Evolutionary conservation across 2,329 filamentous ascomycete species (phyloP).

Genomic region (Cadophora sp.): DNA sequence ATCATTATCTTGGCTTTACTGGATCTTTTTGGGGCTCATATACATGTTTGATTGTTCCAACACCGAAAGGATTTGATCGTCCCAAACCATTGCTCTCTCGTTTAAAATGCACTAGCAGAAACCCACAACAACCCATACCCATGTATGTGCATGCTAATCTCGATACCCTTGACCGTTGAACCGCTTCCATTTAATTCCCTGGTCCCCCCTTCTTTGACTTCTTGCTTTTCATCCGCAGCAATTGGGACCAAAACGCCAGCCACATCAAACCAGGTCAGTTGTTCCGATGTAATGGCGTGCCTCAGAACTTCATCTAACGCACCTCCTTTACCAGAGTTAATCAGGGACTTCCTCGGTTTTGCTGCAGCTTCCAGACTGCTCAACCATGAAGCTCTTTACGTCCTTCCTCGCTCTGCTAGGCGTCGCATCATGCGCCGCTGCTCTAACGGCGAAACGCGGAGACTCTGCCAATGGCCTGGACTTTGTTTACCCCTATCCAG

Average conservation of each 20-base stretch:
- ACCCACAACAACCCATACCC: slow-evolving; percentile 7
- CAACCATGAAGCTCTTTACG: slow-evolving; percentile 16
- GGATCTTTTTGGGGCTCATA: no score
- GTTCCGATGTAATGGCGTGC: not conserved
- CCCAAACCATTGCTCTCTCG: no score
- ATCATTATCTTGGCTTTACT: no score
- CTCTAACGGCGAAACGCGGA: not conserved
- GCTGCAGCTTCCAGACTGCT: not conserved
- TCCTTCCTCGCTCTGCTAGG: slow-evolving; percentile 10
- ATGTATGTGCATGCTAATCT: slow-evolving; percentile 10
- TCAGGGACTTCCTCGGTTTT: not conserved
- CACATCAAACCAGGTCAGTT: slow-evolving; percentile 4
- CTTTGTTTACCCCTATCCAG: slow-evolving; percentile 59
- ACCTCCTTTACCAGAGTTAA: not conserved
- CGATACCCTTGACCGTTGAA: not conserved
- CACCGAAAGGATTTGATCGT: no score
- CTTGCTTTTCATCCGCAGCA: slow-evolving; percentile 10
- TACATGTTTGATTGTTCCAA: no score
- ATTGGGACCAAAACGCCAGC: slow-evolving; percentile 11
- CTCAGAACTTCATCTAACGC: not conserved
- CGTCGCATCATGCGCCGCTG: not conserved
- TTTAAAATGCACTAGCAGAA: slow-evolving; percentile 2
- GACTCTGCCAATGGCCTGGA: slow-evolving; percentile 22
- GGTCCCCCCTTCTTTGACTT: not conserved
- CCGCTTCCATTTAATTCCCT: slow-evolving; percentile 9